A percentile compares a stretch with the other conserved stretches of the same genome.
phyloP scores from a whole-genome alignment of 768 basidiomycete genomes.

The Leccinum incarnatum region DNA sequence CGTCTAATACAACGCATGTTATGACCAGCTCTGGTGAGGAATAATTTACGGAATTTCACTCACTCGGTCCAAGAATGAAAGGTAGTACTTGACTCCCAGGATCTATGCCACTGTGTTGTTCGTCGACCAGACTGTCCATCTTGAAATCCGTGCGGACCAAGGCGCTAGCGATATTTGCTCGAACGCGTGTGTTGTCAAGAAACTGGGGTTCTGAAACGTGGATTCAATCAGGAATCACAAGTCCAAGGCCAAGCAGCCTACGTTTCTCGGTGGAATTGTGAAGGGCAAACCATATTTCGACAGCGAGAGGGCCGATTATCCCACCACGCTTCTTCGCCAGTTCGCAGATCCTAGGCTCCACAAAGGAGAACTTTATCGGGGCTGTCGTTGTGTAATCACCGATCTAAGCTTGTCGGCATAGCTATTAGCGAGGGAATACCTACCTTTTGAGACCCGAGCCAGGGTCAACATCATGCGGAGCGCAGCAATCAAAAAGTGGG shows the following conservation, averaged over 20 bases:
- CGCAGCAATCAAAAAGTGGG: slow-evolving; percentile 9
- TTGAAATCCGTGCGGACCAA: slow-evolving; percentile 8
- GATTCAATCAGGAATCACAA: not conserved
- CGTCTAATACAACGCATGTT: slow-evolving; percentile 4
- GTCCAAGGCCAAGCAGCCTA: not conserved
- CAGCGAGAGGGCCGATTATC: slow-evolving; percentile 21
- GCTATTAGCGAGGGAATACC: not conserved
- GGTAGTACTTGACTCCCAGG: not conserved
- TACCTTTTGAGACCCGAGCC: slow-evolving; percentile 15
- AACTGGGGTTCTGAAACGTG: slow-evolving; percentile 6
- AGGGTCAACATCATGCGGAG: slow-evolving; percentile 19
- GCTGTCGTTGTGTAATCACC: no score
- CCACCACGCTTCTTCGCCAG: slow-evolving; percentile 7
- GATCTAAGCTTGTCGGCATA: no score
- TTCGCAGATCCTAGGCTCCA: slow-evolving; percentile 15
- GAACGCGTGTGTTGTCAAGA: slow-evolving; percentile 5
- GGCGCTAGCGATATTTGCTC: slow-evolving; percentile 18
- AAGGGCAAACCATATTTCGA: slow-evolving; percentile 19
- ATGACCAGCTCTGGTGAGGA: not conserved
- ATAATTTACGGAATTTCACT: not conserved
- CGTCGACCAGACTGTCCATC: not conserved
- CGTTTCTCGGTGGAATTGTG: slow-evolving; percentile 6
- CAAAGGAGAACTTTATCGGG: not conserved
- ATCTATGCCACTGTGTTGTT: not conserved
- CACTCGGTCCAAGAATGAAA: slow-evolving; percentile 20